Base-by-base conservation (phyloP, 1,284 basidiomycete genomes). In the Apiotrichum porosum region DNA sequence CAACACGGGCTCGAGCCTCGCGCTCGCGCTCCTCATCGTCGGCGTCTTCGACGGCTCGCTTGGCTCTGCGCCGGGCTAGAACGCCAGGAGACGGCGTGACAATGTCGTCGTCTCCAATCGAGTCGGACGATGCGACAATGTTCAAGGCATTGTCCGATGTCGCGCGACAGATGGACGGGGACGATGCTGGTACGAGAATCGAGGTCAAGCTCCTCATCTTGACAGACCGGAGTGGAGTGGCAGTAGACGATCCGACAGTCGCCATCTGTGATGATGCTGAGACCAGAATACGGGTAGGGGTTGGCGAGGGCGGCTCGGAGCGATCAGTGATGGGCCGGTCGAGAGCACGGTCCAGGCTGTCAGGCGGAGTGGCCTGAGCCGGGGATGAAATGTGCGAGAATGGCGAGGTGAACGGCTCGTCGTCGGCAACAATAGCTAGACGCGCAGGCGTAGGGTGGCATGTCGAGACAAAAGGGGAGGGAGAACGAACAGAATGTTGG, bases 101-200 rank as follows among this genome's bases (percentile, higher is more conserved):
- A 22, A 62, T 49, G 47, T 52, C 51, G n/a, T 68, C 64, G 8
- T 63, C 61, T 1, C 46, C 57, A 3, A 64, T 44, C 3, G 57
- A 57, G 39, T 68, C 69, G 32, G 61, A 66, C 12, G 58, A 57
- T 9, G 37, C 21, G 8, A 9, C 41, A 14, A 24, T 41, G 18
- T 28, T 32, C 4, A 31, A 28, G 3, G 26, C 26, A 15, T 8
- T 13, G 4, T 28, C 14, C 4, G 38, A 18, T 4, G 38, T 14
- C 3, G 31, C 22, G 10, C 9, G 37, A 19, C 19, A 21, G 10
- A 39, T 9, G 6, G 42, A 31, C 12, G 58, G 52, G 4, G 57
- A 60, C 8, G 60, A 58, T 2, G 46, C 46, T 4, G 60, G 56
- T 9, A 60, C 54, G 17, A 62, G 54, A n/a, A 44, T n/a, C 13